phyloP scores from a whole-genome alignment of 169 alveolate species.

The Condylostoma magnum region DNA sequence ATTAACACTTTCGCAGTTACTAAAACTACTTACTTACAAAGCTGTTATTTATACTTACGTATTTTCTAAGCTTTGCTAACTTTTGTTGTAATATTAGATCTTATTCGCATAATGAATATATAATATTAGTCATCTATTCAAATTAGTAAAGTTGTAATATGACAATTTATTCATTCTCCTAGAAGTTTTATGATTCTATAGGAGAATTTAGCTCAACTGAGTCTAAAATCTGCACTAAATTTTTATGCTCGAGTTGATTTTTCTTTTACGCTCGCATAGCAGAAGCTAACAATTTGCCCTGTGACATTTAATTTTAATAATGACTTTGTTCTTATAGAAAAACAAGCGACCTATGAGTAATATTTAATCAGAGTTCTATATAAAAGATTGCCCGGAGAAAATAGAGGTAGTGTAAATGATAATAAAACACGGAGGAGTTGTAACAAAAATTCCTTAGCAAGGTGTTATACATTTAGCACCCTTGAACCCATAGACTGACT shows the following conservation, averaged over 20 bases:
- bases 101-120: neutral
- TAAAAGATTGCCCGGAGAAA: neutral
- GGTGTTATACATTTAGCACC: slow-evolving; percentile 2
- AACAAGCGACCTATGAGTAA: no score
- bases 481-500: neutral
- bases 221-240: neutral
- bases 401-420: neutral
- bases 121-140: neutral
- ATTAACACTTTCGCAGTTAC: neutral
- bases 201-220: neutral
- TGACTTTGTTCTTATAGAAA: no score
- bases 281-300: neutral
- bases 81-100: neutral
- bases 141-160: neutral
- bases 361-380: no score
- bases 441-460: neutral
- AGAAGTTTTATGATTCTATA: neutral
- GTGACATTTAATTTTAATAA: neutral
- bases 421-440: neutral
- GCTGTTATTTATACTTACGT: neutral
- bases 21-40: neutral
- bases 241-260: no score
- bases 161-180: neutral
- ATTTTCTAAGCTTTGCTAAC: neutral
- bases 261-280: neutral